Evolutionary conservation across 2,329 filamentous ascomycete species (phyloP).

Genomic region (Aspergillus neoniger): DNA sequence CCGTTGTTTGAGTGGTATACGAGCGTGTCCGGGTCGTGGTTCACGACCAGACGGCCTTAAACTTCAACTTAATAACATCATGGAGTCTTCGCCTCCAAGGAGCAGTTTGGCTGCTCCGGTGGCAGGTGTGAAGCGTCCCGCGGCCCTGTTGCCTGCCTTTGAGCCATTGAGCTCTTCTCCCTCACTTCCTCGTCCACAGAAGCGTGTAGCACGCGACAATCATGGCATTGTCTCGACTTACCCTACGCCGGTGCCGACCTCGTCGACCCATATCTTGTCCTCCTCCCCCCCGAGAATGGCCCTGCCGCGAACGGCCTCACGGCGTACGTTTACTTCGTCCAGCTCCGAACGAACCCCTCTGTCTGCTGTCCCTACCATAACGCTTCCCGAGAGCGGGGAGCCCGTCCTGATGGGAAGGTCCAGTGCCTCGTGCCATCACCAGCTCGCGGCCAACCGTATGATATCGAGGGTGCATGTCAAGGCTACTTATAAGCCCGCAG

Average conservation of each 20-base stretch:
- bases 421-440: constrained; percentile 92
- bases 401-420: constrained; percentile 85
- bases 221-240: constrained; percentile 62
- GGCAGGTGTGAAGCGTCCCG: constrained; percentile 49
- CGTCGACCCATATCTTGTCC: constrained; percentile 85
- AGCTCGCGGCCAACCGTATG: constrained; percentile 86
- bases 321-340: constrained; percentile 60
- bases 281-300: constrained; percentile 72
- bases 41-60: constrained; percentile 1
- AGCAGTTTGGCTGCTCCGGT: constrained; percentile 35
- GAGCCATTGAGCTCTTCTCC: constrained; percentile 53
- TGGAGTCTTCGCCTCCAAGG: constrained; percentile 46
- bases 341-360: constrained; percentile 78
- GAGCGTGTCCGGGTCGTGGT: constrained; percentile 3
- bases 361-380: constrained; percentile 76
- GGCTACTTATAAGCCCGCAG: constrained; percentile 75
- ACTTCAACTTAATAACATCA: constrained; percentile 22
- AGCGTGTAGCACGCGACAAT: constrained; percentile 49
- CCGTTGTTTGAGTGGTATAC: constrained; percentile 4
- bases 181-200: constrained; percentile 49
- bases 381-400: constrained; percentile 79
- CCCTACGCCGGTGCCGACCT: constrained; percentile 91
- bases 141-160: constrained; percentile 52
- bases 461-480: constrained; percentile 93
- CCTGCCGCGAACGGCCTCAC: constrained; percentile 54